A percentile compares a stretch with the other conserved stretches of the same genome.
phyloP scores from a whole-genome alignment of 257 asterid species.

The Penstemon eatonii region DNA sequence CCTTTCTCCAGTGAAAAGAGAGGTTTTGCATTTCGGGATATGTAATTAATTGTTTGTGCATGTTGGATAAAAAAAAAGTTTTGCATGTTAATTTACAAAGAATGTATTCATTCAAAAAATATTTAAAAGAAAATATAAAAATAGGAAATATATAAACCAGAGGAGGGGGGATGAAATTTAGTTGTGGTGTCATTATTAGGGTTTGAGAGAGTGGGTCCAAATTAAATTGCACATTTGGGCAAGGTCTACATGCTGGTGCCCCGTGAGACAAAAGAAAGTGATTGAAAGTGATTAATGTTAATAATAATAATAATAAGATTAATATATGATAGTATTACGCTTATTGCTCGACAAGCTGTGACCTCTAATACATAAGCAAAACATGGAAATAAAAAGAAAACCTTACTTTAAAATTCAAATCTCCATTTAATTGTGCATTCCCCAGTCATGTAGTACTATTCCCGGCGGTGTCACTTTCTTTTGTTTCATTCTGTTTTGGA shows the following conservation, averaged over 20 bases:
- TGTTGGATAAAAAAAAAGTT: no score
- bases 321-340: constrained; percentile 32
- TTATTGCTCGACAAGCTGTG: constrained; percentile 63
- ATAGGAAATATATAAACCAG: neutral
- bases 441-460: constrained; percentile 34
- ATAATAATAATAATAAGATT: constrained; percentile 35
- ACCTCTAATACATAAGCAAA: constrained; percentile 34
- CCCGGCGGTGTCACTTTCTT: constrained; percentile 32
- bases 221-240: constrained; percentile 28
- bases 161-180: neutral
- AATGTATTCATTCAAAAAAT: no score
- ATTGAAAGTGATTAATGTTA: constrained; percentile 32
- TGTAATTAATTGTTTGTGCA: no score
- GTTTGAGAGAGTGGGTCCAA: constrained; percentile 39
- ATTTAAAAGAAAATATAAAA: no score
- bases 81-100: no score
- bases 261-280: constrained; percentile 43
- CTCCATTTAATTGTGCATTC: constrained; percentile 28
- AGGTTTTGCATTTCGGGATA: no score
- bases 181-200: constrained; percentile 41
- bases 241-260: constrained; percentile 56
- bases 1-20: no score
- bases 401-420: constrained; percentile 26
- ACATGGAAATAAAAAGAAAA: neutral
- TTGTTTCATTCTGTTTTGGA: constrained; percentile 38